These are phyloP conservation scores for Linderina pennispora DNA, from an alignment of 192 early-diverging fungal genomes.

Conservation along the genomic window DNA sequence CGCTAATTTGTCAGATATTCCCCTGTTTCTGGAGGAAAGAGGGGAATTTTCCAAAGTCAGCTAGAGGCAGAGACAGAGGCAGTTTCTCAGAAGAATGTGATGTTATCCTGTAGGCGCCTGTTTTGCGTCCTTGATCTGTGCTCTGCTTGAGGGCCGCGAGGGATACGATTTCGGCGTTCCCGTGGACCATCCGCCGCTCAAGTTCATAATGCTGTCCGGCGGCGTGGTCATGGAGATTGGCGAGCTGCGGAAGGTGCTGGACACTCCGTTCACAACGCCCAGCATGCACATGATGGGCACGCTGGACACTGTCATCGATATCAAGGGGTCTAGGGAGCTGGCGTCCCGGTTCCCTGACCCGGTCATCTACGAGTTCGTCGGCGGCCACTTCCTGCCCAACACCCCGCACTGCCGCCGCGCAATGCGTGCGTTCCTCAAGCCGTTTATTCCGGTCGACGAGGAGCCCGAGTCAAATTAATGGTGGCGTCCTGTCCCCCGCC, in stretches of 20 bases:
- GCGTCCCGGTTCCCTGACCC: conserved; percentile 14
- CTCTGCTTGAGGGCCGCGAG: conserved; percentile 13
- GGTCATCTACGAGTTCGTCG: conserved; percentile 34
- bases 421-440: conserved; percentile 21
- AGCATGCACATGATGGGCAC: conserved; percentile 34
- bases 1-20: too few species aligned
- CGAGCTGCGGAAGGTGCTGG: conserved; percentile 19
- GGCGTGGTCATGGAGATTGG: conserved; percentile 18
- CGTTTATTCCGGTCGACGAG: conserved; percentile 30
- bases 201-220: conserved; percentile 33
- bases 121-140: conserved; percentile 14
- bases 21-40: too few species aligned
- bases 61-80: too few species aligned
- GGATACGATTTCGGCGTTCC: conserved; percentile 10
- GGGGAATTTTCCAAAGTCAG: too few species aligned
- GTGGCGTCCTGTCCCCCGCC: too few species aligned
- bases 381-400: conserved; percentile 43
- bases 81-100: too few species aligned
- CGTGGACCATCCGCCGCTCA: conserved; percentile 28
- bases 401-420: conserved; percentile 22
- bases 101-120: conserved; percentile 8
- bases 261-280: conserved; percentile 4
- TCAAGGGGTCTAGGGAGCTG: conserved; percentile 11
- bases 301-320: conserved; percentile 32
- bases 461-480: too few species aligned